Base-by-base conservation (phyloP, 2,329 filamentous ascomycete species). In the Exophiala sp. region DNA sequence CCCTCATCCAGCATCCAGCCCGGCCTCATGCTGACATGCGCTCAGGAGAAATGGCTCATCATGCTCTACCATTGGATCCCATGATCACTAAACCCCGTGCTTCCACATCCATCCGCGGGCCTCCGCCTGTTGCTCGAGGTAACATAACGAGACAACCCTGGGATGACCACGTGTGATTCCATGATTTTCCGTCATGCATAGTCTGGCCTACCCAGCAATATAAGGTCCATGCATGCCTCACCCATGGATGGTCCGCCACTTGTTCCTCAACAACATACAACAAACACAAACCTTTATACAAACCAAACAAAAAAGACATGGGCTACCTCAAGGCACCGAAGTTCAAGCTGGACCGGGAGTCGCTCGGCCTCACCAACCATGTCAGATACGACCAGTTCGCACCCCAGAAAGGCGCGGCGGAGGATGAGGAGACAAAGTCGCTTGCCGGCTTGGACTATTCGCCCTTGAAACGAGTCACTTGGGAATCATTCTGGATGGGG, bases 401-500 rank as follows among this genome's bases (percentile, higher is more conserved):
- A 40, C 58, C 58, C 18, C 44, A 50, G 34, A 43, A 46, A 10
- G 49, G 52, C 14, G 43, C 52, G 21, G 53, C 51, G 16, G 56
- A 59, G 34, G 54, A 50, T 9, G 46, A 37, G 34, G 34, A 1
- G 30, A 34, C 56, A 45, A 57, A 56, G 23, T 60, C 58, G 9
- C 30, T 60, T 48, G 51, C 48, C 7, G 46, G 46, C 27, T 51
- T 61, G 32, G 59, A 63, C 43, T 60, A 62, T 46, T 58, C 58
- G 9, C 60, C 62, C 8, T 43, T 61, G 13, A 52, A 43, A 16
- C 50, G 60, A 43, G 46, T 73, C 22, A 73, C 69, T 11, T 49
- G 64, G 48, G 63, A 65, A 14, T 65, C 69, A 9, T 59, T 68
- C 27, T 47, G 65, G 43, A 70, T 73, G 69, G 68, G 66, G n/a